Evolutionary conservation across 257 asterid genomes (phyloP).

Genomic region (Nicotiana tomentosiformis): DNA sequence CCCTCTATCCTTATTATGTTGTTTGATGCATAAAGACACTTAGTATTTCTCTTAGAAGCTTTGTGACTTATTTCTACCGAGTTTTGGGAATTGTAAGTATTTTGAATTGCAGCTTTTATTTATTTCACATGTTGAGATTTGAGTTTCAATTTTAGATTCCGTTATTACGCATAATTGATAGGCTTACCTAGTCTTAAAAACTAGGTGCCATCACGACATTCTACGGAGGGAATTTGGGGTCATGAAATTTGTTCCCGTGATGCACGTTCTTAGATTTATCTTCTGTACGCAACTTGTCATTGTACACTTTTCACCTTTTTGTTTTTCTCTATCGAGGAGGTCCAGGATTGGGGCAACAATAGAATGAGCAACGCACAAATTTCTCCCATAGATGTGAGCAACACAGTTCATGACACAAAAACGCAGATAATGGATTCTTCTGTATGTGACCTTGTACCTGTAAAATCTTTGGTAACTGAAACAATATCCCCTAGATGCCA

Average conservation of each 20-base stretch:
- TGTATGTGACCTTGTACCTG: constrained; percentile 16
- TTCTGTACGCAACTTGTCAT: background rate
- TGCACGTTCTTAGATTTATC: background rate
- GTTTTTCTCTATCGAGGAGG: background rate
- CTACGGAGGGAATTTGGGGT: too few species aligned
- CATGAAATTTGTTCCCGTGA: background rate
- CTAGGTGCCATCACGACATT: too few species aligned
- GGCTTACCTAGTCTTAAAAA: too few species aligned
- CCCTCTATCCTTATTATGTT: too few species aligned
- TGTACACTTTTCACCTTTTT: background rate
- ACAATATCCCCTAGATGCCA: constrained; percentile 37
- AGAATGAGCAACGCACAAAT: constrained; percentile 23
- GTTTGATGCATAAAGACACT: too few species aligned
- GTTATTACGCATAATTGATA: too few species aligned
- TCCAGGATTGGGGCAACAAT: background rate
- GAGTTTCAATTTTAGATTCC: too few species aligned
- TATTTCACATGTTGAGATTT: too few species aligned
- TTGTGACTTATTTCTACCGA: too few species aligned
- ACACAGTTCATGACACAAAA: constrained; percentile 30
- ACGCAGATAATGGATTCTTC: constrained; percentile 23
- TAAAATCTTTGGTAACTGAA: constrained; percentile 25
- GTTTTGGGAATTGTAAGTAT: too few species aligned
- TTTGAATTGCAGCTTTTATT: too few species aligned
- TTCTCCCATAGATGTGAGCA: constrained; percentile 27
- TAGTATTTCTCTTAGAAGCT: too few species aligned